Percentiles rank a stretch among this genome's conserved stretches.
Conservation (phyloP, 495 filamentous ascomycete genomes). For the Jackrogersella minutella region DNA sequence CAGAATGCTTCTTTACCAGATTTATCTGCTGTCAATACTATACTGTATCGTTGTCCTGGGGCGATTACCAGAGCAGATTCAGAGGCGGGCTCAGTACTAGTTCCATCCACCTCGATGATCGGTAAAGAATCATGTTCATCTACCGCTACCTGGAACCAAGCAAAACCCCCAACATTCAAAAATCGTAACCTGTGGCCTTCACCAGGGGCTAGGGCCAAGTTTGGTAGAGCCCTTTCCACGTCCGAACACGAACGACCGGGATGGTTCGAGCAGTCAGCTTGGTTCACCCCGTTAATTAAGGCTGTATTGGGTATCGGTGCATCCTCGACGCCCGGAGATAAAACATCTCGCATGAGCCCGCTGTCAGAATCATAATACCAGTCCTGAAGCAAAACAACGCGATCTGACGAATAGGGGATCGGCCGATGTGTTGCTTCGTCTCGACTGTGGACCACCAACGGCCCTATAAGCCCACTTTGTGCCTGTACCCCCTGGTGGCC, state of each 20-base stretch:
- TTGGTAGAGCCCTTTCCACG: slow-evolving; percentile 53
- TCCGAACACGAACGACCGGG: slow-evolving; percentile 56
- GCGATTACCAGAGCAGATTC: slow-evolving; percentile 62
- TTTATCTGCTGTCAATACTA: slow-evolving; percentile 66
- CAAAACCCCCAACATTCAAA: slow-evolving; percentile 70
- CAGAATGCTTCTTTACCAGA: slow-evolving; percentile 64
- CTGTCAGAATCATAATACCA: slow-evolving; percentile 65
- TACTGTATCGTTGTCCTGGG: slow-evolving; percentile 74
- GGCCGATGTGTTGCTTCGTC: slow-evolving; percentile 51
- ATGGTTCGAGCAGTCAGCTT: slow-evolving; percentile 57
- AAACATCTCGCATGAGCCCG: slow-evolving; percentile 57
- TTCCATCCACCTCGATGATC: slow-evolving; percentile 78
- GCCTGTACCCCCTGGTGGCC: slow-evolving; percentile 53
- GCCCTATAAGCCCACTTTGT: slow-evolving; percentile 64
- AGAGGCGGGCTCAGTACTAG: slow-evolving; percentile 64
- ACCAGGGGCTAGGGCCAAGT: slow-evolving; percentile 52
- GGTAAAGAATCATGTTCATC: slow-evolving; percentile 54
- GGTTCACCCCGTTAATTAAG: slow-evolving; percentile 70
- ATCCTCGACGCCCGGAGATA: slow-evolving; percentile 61
- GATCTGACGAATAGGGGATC: slow-evolving; percentile 58
- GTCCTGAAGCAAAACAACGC: slow-evolving; percentile 64
- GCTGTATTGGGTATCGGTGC: slow-evolving; percentile 69
- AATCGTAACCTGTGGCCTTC: slow-evolving; percentile 74
- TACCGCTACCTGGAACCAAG: slow-evolving; percentile 62
- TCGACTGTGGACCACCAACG: slow-evolving; percentile 61